Percentiles rank a stretch among this genome's conserved stretches.
Evolutionary conservation across 768 basidiomycete species (phyloP).

Genomic region (Boletus fagicola): DNA sequence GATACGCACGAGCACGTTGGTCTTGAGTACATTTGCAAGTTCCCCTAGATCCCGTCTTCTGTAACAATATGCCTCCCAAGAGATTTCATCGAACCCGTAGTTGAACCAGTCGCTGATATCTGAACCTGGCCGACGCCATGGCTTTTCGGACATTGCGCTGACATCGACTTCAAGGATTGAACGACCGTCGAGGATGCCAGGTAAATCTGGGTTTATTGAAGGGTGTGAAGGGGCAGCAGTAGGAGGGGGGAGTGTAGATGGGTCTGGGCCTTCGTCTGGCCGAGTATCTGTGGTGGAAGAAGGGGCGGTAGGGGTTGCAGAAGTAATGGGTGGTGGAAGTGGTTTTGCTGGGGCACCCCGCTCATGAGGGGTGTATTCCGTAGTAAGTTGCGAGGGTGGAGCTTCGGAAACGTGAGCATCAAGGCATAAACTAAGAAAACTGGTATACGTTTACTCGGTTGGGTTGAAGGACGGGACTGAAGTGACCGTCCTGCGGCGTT

Average conservation of each 20-base stretch:
- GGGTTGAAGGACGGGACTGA: constrained; percentile 32
- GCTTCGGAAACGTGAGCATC: constrained; percentile 18
- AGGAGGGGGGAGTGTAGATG: constrained; percentile 61
- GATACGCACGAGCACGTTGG: constrained; percentile 71
- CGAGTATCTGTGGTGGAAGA: constrained; percentile 16
- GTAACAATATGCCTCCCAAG: constrained; percentile 92
- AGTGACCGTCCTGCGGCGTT: constrained; percentile 32
- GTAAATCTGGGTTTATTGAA: constrained; percentile 61
- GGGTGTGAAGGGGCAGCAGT: constrained; percentile 80
- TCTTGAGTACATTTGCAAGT: constrained; percentile 74
- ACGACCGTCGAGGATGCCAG: constrained; percentile 69
- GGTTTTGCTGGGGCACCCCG: constrained; percentile 47
- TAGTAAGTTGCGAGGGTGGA: constrained; percentile 63
- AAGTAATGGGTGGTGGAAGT: constrained; percentile 15
- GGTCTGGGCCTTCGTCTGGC: constrained; percentile 56
- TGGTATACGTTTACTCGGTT: constrained; percentile 31
- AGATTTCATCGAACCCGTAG: constrained; percentile 96
- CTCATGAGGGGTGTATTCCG: constrained; percentile 77
- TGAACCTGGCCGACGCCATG: constrained; percentile 89
- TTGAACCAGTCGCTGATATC: constrained; percentile 99
- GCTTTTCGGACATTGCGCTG: constrained; percentile 70
- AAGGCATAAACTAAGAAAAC: background rate
- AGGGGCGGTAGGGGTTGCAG: constrained; percentile 23
- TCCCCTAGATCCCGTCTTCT: constrained; percentile 80
- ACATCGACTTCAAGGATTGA: constrained; percentile 86